Conservation (phyloP, 768 basidiomycete species). For the Hemileccinum impolitum region DNA sequence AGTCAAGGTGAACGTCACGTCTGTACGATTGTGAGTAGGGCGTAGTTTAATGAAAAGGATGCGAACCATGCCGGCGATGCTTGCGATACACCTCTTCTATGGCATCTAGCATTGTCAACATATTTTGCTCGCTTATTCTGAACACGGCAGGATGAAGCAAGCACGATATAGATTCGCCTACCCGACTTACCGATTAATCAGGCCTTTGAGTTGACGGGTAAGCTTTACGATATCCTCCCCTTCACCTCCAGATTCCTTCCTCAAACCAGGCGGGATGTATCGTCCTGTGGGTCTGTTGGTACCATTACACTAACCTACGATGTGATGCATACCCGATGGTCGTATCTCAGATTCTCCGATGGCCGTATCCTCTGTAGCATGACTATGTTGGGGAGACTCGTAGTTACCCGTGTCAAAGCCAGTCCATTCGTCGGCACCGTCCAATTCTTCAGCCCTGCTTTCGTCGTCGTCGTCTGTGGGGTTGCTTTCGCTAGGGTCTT, state of each 20-base stretch:
- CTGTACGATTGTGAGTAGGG: constrained; percentile 37
- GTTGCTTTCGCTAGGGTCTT: background rate
- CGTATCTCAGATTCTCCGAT: constrained; percentile 2
- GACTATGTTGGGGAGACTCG: background rate
- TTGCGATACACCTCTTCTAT: constrained; percentile 77
- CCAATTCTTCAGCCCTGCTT: constrained; percentile 23
- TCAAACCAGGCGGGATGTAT: constrained; percentile 83
- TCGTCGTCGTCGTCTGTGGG: background rate
- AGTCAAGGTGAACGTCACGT: constrained; percentile 79
- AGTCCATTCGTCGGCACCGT: constrained; percentile 35
- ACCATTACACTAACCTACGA: background rate
- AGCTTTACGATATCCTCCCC: constrained; percentile 52
- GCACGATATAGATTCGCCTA: background rate
- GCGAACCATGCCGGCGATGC: constrained; percentile 71
- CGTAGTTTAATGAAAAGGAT: background rate
- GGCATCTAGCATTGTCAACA: constrained; percentile 65
- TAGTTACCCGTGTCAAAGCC: constrained; percentile 28
- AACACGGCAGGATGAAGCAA: background rate
- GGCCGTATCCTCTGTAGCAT: background rate
- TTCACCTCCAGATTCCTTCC: constrained; percentile 44
- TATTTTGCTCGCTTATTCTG: constrained; percentile 90
- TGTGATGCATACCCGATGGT: constrained; percentile 11
- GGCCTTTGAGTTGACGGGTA: constrained; percentile 75
- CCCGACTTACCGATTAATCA: constrained; percentile 70
- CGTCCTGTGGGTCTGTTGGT: constrained; percentile 32